Evolutionary conservation across 805 yeast genomes (phyloP), one percentile per base, ranked within the genome.

Genomic region (Lachancea lanzarotensis): DNA sequence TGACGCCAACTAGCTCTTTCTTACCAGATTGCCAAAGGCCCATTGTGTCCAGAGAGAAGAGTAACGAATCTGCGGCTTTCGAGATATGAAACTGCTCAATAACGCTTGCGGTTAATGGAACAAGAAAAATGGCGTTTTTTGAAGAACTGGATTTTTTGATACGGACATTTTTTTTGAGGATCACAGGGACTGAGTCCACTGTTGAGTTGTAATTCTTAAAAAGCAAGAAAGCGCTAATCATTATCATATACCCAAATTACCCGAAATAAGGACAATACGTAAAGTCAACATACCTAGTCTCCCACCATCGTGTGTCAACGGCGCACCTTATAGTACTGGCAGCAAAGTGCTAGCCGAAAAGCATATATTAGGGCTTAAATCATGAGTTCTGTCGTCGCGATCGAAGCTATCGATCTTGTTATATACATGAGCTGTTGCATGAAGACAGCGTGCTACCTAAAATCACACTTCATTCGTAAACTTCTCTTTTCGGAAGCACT

Each of bases 401-500:
- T 22, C 8, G 25, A 22, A 22, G 25, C 8, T 22, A 4, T 22
- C 8, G 25, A 22, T 22, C 8, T 22, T 22, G 11, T 13, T 29
- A 11, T 26, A 26, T 26, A 29, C 31, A 29, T 29, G 31, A 29
- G 15, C 31, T 7, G 13, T 13, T 8, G 25, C 25, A 22, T 8
- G 8, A 22, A 22, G 8, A 22, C 8, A 6, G 25, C 25, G 25
- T 22, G 25, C 25, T 8, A 8, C 25, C 25, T 8, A 22, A 22
- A 4, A 6, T 6, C 25, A 8, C 25, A 8, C 18, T 11, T 44
- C 35, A 55, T 43, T 59, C 63, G 32, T 46, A 25, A 2, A 51
- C 50, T 42, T 59, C 64, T 33, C 50, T 50, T 30, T 55, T 52
- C 11, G 62, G 62, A 12, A 42, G 38, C 6, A 57, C 47, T 8